Evolutionary conservation across 768 basidiomycete genomes (phyloP).

Genomic region (Podaxis sp.): DNA sequence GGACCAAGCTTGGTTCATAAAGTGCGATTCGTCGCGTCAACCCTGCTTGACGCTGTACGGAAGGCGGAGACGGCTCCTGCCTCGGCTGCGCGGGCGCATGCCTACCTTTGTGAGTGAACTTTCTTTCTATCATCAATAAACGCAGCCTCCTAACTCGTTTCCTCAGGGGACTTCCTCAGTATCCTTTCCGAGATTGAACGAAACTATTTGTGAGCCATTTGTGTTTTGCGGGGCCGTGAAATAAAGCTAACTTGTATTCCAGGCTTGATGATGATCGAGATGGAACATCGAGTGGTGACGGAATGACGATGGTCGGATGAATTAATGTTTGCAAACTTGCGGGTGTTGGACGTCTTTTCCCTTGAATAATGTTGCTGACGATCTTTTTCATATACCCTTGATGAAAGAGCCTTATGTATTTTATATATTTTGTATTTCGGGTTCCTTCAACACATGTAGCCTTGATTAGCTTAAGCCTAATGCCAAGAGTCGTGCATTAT

Average conservation of each 20-base stretch:
- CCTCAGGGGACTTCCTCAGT: constrained; percentile 85
- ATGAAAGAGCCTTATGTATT: constrained; percentile 12
- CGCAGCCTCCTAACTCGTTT: constrained; percentile 15
- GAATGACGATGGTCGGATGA: constrained; percentile 40
- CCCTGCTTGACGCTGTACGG: constrained; percentile 79
- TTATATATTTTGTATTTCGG: constrained; percentile 13
- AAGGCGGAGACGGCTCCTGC: constrained; percentile 80
- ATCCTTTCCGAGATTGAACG: constrained; percentile 91
- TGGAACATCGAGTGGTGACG: constrained; percentile 57
- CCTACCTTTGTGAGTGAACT: constrained; percentile 70
- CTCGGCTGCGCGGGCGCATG: constrained; percentile 82
- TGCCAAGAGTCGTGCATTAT: not conserved
- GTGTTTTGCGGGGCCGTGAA: not conserved
- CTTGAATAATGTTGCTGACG: constrained; percentile 2
- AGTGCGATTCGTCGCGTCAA: constrained; percentile 92
- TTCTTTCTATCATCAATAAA: constrained; percentile 9
- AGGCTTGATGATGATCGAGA: constrained; percentile 75
- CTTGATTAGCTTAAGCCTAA: constrained; percentile 8
- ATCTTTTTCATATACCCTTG: constrained; percentile 14
- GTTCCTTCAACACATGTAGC: constrained; percentile 4
- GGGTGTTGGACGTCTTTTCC: not conserved
- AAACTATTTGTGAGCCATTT: constrained; percentile 66
- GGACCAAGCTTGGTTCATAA: constrained; percentile 87
- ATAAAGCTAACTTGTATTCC: constrained; percentile 15
- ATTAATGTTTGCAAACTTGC: not conserved